Base-by-base conservation (phyloP, 2,329 filamentous ascomycete genomes). In the Fusarium euwallaceae region DNA sequence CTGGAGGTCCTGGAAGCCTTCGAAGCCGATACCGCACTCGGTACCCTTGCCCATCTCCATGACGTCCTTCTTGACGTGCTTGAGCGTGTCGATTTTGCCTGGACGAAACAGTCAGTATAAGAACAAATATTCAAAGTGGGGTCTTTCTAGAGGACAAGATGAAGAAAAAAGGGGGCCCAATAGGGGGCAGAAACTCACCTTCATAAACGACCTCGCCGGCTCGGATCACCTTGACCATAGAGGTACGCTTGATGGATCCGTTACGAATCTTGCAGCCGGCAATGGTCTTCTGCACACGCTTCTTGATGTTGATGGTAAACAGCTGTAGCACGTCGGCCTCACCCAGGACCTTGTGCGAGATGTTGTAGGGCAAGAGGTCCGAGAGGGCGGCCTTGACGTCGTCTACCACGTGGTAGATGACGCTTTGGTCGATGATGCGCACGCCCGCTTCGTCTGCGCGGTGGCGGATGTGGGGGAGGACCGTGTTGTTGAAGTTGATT, bases 21-120 rank as follows among this genome's bases (percentile, higher is more conserved):
- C 91, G 79, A 99, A 96, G 62, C 91, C 92, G 76, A 99, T 92
- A 75, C 97, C 97, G 79, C 97, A 99, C 83, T 99, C 97, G n/a
- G 89, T 91, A 68, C 95, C 95, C 84, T 97, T 98, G 78, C 91
- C 92, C 91, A 97, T 97, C 80, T 98, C 94, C 55, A 87, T 86
- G 34, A 97, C 94, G 75, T 98, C 94, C 82, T 97, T 97, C 88
- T 98, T 98, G 82, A 93, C 91, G 79, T 97, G 94, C 85, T 97
- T 98, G 68, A 99, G 90, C 1, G 94, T 94, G 20, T 91, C 88
- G 51, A 98, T 90, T 61, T 88, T 88, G 75, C 95, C 96, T 98
- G 68, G 32, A 66, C 36, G 0, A 45, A 41, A 3, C 24, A 29
- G 48, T 61, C 3, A 69, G 61, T n/a, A 63, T 11, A 43, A 6